Evolutionary conservation across 176 grass and related monocot genomes (phyloP), one percentile per base, ranked within the genome.

Genomic region (Oryza meyeriana): DNA sequence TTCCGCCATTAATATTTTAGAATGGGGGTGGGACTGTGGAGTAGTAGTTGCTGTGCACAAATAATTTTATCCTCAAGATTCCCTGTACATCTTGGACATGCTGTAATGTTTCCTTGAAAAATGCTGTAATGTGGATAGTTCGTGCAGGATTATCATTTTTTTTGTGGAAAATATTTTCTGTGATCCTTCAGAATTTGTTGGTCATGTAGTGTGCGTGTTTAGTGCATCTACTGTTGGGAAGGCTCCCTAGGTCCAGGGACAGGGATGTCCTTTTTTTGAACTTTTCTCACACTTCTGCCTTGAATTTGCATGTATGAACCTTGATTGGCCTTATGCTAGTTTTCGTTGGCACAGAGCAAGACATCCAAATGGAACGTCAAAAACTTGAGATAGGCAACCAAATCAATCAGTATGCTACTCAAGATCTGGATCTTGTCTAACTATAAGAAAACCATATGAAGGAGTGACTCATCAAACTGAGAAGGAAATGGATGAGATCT

Each of bases 11-110:
- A 62, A 38, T 38, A 30, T 80, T 69, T 11, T 68, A 31, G 69
- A 84, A 73, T 36, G 5, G 35, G 22, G 31, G 50, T 55, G 50
- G 50, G 50, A 55, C 50, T 7, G 57, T 48, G 73, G 38, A 66
- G 80, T 12, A 77, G 81, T 88, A 67, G 81, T 88, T 68, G 75
- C 35, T 17, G 44, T n/a, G 36, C 75, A 13, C 34, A 45, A 68
- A 59, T n/a, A 26, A 31, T 27, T 47, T 5, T 58, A 74, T 79
- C 61, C 11, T 9, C 29, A 88, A 84, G 87, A 88, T 88, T 67
- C 81, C 81, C 32, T 58, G 32, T 20, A 44, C 42, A 48, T 27
- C 4, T 30, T 42, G 12, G 64, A 81, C 77, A 12, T 64, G 80
- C 44, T 84, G 86, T 55, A 55, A 55, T 55, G 50, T n/a, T 55